Base-by-base conservation (phyloP, 2,329 filamentous ascomycete species). In the Cercospora nicotianae region DNA sequence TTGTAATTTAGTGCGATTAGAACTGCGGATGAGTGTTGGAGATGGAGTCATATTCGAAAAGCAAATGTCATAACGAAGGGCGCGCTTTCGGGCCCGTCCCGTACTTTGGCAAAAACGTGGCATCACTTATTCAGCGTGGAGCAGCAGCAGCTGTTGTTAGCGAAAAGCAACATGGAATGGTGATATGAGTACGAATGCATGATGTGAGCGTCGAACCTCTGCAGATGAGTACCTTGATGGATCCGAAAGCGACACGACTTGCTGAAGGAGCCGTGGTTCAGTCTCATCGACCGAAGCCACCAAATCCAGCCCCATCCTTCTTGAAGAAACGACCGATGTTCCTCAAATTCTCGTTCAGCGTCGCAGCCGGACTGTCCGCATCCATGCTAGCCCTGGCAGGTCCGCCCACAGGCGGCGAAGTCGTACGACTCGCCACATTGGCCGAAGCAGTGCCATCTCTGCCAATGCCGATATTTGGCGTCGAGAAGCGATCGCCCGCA, bases 311-410 rank as follows among this genome's bases (percentile, higher is more conserved):
- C 70, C 94, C 89, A 82, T 97, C 94, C 70, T 94, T 85, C 70
- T 91, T 89, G 83, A 98, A 98, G 81, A 98, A 97, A 81, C 96
- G 97, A 26, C 94, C 94, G 80, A 99, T 92, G 78, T 93, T 97
- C 82, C 93, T 94, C 80, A 98, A 79, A 80, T 97, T 97, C 80
- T 96, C 94, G 77, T 97, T 96, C 71, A 97, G 87, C 63, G 91
- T 92, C 7, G 87, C 87, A 75, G 90, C 77, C 72, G 64, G 72
- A 57, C 70, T 73, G 55, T 79, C 74, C 45, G 68, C 73, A 31
- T 68, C 73, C 36, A 73, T 72, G 31, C 63, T 69, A 75, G 64
- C 18, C 58, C 67, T 45, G 53, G 70, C 71, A 20, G 60, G 70
- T 28, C 71, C 73, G 28, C 51, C 68, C 74, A 60, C 72, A 68